These are phyloP conservation scores for Gomphus bonarii DNA, from an alignment of 1,284 basidiomycete genomes.

Conservation along the genomic window DNA sequence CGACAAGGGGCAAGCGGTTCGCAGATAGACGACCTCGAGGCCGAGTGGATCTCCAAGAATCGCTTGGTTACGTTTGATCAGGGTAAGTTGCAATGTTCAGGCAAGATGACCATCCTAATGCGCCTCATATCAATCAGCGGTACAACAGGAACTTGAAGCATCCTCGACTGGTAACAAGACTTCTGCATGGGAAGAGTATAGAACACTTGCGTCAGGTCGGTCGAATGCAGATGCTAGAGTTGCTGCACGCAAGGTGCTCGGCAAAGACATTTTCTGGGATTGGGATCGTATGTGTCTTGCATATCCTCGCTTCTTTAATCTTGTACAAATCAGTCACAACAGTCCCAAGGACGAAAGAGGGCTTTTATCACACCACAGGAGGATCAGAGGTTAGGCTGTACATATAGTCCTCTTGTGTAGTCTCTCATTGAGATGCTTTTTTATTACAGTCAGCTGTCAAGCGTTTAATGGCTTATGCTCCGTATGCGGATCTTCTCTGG, in stretches of 20 bases:
- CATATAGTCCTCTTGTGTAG: conserved; percentile 2
- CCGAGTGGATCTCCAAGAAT: conserved; percentile 66
- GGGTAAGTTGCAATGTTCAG: conserved; percentile 32
- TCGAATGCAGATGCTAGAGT: conserved; percentile 67
- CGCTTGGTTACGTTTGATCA: conserved; percentile 77
- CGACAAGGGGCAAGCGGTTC: conserved; percentile 53
- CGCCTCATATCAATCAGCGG: conserved; percentile 17
- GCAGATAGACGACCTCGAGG: conserved; percentile 71
- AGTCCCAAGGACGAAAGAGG: conserved; percentile 85
- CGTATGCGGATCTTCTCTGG: conserved; percentile 81
- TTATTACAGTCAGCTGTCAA: conserved; percentile 59
- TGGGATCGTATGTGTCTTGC: conserved; percentile 61
- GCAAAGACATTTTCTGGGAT: conserved; percentile 70
- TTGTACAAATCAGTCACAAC: neutral
- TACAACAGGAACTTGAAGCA: conserved; percentile 35
- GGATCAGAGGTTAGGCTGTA: conserved; percentile 49
- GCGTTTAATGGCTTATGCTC: conserved; percentile 71
- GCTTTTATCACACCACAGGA: conserved; percentile 86
- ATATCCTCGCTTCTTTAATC: neutral
- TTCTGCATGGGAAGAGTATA: conserved; percentile 49
- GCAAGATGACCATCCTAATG: neutral
- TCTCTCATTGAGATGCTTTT: conserved; percentile 1
- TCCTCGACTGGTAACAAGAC: conserved; percentile 43
- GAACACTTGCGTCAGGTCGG: conserved; percentile 49
- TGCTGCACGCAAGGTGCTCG: conserved; percentile 65